Conservation (phyloP, 2,329 filamentous ascomycete genomes). For the Aureobasidium mangrovei region DNA sequence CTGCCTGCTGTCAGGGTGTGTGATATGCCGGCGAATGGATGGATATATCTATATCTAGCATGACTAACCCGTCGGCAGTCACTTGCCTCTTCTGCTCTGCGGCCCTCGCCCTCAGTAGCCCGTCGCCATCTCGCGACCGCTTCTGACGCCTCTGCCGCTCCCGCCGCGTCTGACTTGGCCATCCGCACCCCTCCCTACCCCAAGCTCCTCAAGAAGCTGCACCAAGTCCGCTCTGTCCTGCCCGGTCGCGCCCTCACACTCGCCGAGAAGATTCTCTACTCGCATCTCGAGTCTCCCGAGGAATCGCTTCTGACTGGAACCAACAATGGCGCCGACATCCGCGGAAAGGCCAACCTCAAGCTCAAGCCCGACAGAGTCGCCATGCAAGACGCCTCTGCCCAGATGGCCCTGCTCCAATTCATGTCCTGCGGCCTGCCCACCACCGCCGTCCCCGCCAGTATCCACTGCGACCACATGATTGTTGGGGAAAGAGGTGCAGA, state of each 20-base stretch:
- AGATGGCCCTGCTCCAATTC: conserved; percentile 97
- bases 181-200: conserved; percentile 68
- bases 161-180: conserved; percentile 31
- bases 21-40: neutral
- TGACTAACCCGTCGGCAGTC: conserved; percentile 8
- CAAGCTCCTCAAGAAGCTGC: conserved; percentile 68
- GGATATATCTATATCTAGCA: neutral
- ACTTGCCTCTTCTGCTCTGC: conserved; percentile 10
- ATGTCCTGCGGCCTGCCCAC: conserved; percentile 89
- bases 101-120: neutral
- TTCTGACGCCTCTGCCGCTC: conserved; percentile 14
- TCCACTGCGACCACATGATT: conserved; percentile 99
- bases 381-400: conserved; percentile 97
- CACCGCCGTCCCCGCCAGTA: conserved; percentile 90
- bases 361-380: conserved; percentile 95
- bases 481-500: conserved; percentile 87
- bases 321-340: conserved; percentile 72
- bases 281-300: conserved; percentile 82
- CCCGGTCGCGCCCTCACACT: conserved; percentile 61
- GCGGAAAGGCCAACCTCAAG: conserved; percentile 86
- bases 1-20: conserved; percentile 14
- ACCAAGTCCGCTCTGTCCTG: conserved; percentile 65
- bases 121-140: conserved; percentile 26
- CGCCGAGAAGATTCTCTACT: conserved; percentile 97
- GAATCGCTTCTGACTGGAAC: conserved; percentile 78